Evolutionary conservation across 768 basidiomycete genomes (phyloP), one percentile per base, ranked within the genome.

Genomic region (Pisolithus microcarpus): DNA sequence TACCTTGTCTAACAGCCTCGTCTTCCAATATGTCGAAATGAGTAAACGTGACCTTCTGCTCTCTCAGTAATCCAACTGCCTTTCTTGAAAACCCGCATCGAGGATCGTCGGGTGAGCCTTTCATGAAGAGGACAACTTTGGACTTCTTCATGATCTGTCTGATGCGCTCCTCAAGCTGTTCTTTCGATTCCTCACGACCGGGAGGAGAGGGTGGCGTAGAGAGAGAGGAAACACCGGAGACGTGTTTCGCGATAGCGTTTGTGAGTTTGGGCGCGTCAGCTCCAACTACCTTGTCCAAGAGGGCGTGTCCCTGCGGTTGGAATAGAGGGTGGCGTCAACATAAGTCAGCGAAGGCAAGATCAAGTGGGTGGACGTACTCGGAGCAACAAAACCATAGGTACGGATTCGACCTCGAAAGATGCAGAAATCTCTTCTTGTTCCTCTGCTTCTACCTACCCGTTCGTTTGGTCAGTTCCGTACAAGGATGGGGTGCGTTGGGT

Each of bases 71-170:
- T 3, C 66, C 75, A 11, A 85, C 80, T 3, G 88, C 86, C 71
- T 85, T 81, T 52, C 83, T 72, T 5, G 87, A 90, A 64, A 93
- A 95, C 2, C 91, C 91, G 58, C 91, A 95, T 51, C 84, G 80
- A 6, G 91, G 91, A 2, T 70, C 72, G 30, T 83, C 77, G 0
- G 91, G 90, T 46, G 70, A 75, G 18, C 91, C 91, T 66, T 95
- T 95, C 90, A 95, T 94, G 75, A 94, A 92, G 51, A 94, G 61
- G 24, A 95, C 84, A 10, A 93, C 82, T 19, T 75, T 74, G 67
- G 77, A 79, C 68, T 89, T 80, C 54, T 76, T 78, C 92, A 97
- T 95, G 51, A 99, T 69, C 42, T 53, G 56, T 15, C 67, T 72
- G 61, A 94, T 78, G 46, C 92, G 77, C 39, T 68, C 63, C 13